Percentiles rank a stretch among this genome's conserved stretches.
These are phyloP conservation scores for Candida tetrigidarum DNA, from an alignment of 1,139 yeast species.

Conservation along the genomic window DNA sequence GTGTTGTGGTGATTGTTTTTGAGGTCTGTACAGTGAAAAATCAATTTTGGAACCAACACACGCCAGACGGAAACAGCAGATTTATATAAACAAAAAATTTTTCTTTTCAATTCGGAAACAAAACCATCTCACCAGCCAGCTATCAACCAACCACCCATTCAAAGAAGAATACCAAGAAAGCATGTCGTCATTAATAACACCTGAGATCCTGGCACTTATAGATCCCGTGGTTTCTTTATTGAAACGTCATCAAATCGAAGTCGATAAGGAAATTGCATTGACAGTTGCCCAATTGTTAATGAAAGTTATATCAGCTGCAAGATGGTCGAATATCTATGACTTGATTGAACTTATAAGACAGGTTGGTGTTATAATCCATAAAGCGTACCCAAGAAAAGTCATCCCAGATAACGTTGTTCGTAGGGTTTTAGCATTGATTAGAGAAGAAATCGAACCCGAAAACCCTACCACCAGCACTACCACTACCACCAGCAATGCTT, in stretches of 20 bases:
- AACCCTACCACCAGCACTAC: neutral
- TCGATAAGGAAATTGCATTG: slow-evolving; percentile 79
- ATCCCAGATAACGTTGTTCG: slow-evolving; percentile 91
- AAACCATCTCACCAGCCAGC: slow-evolving; percentile 1
- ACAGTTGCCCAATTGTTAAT: slow-evolving; percentile 86
- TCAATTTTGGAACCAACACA: neutral
- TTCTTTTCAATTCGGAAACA: neutral
- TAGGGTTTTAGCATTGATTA: slow-evolving; percentile 81
- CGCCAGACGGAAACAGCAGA: too few relatives aligned
- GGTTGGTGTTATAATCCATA: slow-evolving; percentile 60
- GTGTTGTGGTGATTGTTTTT: neutral
- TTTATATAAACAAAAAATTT: too few relatives aligned
- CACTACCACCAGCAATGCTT: neutral
- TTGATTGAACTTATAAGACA: slow-evolving; percentile 70
- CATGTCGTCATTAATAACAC: slow-evolving; percentile 23
- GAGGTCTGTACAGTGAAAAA: neutral
- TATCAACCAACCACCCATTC: too few relatives aligned
- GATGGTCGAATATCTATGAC: slow-evolving; percentile 77
- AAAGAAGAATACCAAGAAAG: too few relatives aligned
- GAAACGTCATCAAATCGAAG: slow-evolving; percentile 74
- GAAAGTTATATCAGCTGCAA: slow-evolving; percentile 86
- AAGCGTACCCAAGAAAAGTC: slow-evolving; percentile 78
- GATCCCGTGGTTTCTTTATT: slow-evolving; percentile 50
- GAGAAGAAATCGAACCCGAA: slow-evolving; percentile 81
- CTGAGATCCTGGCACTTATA: slow-evolving; percentile 41